A percentile compares a stretch with the other conserved stretches of the same genome.
Conservation (phyloP, 1,139 yeast species). For the Blastobotrys proliferans region DNA sequence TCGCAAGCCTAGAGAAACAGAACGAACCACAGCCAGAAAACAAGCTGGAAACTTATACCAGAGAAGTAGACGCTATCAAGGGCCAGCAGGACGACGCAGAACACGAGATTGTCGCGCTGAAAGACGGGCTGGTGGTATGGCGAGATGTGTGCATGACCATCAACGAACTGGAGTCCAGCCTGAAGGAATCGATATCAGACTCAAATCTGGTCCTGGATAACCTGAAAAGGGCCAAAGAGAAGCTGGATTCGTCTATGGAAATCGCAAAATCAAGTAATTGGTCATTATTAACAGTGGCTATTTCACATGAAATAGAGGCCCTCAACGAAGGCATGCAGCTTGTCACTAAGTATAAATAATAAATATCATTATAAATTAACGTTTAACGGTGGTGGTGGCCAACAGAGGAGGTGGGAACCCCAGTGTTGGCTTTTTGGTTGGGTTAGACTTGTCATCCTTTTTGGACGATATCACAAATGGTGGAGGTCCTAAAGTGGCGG, state of each 20-base stretch:
- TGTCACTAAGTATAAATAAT: conserved; percentile 1
- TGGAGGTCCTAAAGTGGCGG: conserved; percentile 17
- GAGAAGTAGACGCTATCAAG: conserved; percentile 22
- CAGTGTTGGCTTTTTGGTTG: conserved; percentile 22
- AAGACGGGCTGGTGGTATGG: conserved; percentile 30
- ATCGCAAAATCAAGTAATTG: conserved; percentile 24
- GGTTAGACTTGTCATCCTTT: background rate
- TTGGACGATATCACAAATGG: conserved; percentile 12
- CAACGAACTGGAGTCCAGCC: conserved; percentile 19
- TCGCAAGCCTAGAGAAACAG: conserved; percentile 1
- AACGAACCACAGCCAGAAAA: background rate
- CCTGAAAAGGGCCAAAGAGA: conserved; percentile 14
- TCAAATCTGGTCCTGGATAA: conserved; percentile 14
- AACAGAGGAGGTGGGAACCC: conserved; percentile 32
- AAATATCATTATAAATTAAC: background rate
- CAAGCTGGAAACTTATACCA: conserved; percentile 17
- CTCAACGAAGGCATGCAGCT: conserved; percentile 23
- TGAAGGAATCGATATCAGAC: conserved; percentile 9
- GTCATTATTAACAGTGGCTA: conserved; percentile 30
- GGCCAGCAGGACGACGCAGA: conserved; percentile 18
- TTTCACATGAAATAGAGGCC: conserved; percentile 31
- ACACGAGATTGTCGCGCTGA: conserved; percentile 23
- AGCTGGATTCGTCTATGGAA: conserved; percentile 16
- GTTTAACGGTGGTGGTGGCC: conserved; percentile 16
- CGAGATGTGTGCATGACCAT: conserved; percentile 24